Percentiles rank a stretch among this genome's conserved stretches.
Evolutionary conservation across 441 rosid genomes (phyloP).

Genomic region (Populus hybrid): DNA sequence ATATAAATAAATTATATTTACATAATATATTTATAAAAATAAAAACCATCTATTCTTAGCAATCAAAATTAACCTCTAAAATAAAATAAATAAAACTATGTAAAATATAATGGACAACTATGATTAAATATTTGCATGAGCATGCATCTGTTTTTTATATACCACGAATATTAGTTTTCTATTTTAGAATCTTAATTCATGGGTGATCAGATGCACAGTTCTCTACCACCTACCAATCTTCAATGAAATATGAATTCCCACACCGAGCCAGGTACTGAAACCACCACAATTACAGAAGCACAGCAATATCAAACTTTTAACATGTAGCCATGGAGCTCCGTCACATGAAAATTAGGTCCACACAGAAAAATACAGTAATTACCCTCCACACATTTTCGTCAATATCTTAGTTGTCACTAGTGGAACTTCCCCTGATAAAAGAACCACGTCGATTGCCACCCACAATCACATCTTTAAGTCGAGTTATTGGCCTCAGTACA

Average conservation of each 20-base stretch:
- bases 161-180: no score
- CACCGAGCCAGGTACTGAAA: neutral
- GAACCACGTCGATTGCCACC: slow-evolving; percentile 67
- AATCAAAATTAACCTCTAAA: no score
- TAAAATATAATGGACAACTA: no score
- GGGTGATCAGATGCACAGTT: neutral
- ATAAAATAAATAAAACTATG: no score
- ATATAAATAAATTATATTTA: no score
- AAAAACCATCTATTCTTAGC: no score
- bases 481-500: slow-evolving; percentile 65
- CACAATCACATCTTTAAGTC: slow-evolving; percentile 76
- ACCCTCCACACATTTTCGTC: slow-evolving; percentile 25
- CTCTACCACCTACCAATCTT: neutral
- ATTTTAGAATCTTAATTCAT: neutral
- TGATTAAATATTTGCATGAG: no score
- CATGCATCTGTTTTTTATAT: no score
- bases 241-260: neutral
- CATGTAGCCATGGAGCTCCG: slow-evolving; percentile 21
- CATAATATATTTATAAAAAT: no score
- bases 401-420: slow-evolving; percentile 43
- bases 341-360: slow-evolving; percentile 21
- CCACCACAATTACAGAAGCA: slow-evolving; percentile 23
- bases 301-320: slow-evolving; percentile 21
- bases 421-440: slow-evolving; percentile 45
- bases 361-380: slow-evolving; percentile 28